A percentile compares a stretch with the other conserved stretches of the same genome.
Evolutionary conservation across 192 early-diverging fungal genomes (phyloP).

Genomic region (Mortierella claussenii): DNA sequence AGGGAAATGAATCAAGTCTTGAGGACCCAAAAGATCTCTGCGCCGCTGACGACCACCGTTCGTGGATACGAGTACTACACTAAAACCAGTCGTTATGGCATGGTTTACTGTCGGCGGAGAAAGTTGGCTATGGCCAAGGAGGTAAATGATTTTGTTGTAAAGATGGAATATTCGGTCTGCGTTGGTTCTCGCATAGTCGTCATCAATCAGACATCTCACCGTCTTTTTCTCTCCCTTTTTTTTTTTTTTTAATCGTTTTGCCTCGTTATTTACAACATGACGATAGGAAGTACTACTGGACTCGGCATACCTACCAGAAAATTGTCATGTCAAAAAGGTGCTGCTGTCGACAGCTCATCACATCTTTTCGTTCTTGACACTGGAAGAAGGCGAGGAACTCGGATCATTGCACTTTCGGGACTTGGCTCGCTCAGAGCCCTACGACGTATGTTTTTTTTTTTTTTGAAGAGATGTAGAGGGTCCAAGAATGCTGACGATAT

Average conservation of each 20-base stretch:
- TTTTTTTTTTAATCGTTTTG: background rate
- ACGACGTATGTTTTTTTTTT: slow-evolving; percentile 49
- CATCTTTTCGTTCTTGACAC: slow-evolving; percentile 63
- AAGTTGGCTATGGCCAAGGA: slow-evolving; percentile 50
- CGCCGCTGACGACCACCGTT: slow-evolving; percentile 58
- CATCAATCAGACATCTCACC: too few relatives aligned
- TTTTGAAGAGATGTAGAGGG: too few relatives aligned
- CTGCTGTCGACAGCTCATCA: slow-evolving; percentile 62
- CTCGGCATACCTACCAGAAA: slow-evolving; percentile 57
- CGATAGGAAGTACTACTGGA: slow-evolving; percentile 63
- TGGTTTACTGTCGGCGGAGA: slow-evolving; percentile 61
- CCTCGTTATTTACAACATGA: background rate
- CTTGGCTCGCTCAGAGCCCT: slow-evolving; percentile 40
- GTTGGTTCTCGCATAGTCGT: too few relatives aligned
- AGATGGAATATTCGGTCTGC: too few relatives aligned
- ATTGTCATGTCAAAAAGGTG: slow-evolving; percentile 62
- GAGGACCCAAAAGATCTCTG: slow-evolving; percentile 47
- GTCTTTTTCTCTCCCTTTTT: too few relatives aligned
- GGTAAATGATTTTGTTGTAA: too few relatives aligned
- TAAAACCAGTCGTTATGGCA: slow-evolving; percentile 56
- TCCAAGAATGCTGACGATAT: too few relatives aligned
- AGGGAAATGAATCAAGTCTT: slow-evolving; percentile 64
- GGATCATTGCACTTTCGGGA: slow-evolving; percentile 64
- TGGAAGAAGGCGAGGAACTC: slow-evolving; percentile 63
- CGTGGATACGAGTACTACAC: slow-evolving; percentile 67